Base-by-base conservation (phyloP, 371 early-diverging fungal species). In the Mortierella sp. region DNA sequence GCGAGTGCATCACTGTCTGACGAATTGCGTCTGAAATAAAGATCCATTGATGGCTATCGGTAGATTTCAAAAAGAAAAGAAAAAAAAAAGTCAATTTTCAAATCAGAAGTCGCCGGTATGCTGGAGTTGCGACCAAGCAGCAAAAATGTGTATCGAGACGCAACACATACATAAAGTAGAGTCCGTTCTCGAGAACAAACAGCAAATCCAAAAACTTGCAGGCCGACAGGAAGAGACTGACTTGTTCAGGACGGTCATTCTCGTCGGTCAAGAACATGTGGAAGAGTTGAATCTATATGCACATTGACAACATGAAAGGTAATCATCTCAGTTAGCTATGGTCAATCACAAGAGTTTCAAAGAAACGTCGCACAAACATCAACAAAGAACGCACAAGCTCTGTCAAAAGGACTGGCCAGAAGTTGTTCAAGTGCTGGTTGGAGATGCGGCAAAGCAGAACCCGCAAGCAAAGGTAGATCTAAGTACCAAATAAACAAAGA, bases 351-450 rank as follows among this genome's bases (percentile, higher is more conserved):
- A 14, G 21, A 21, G 21, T 0, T 31, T 13, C 14, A 31, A 31
- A 26, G 26, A 26, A 26, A 26, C n/a, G 7, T 31, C 60, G 9
- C 13, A 31, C 16, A 28, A 26, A 31, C 7, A 38, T 16, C 24
- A 16, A 60, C 14, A 60, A 26, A 8, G 26, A 34, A 70, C 87
- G 88, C 91, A 96, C 95, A 84, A 97, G 88, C 80, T 98, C 98
- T 1, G 97, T 96, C 26, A 97, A 88, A 8, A 98, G 83, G 44
- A 97, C 94, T 2, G 98, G 98, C 97, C 97, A 97, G 79, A 98
- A 95, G 81, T 95, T 97, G 73, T 94, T 87, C 81, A 98, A 87
- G 87, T 94, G 96, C 74, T 95, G 93, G 52, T 92, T 91, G 16
- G 97, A 95, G 73, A 98, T 90, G 5, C 97, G 92, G 70, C 93